Percentiles rank a stretch among this genome's conserved stretches.
Conservation (phyloP, 2,329 filamentous ascomycete species). For the Lecanicillium sp. region DNA sequence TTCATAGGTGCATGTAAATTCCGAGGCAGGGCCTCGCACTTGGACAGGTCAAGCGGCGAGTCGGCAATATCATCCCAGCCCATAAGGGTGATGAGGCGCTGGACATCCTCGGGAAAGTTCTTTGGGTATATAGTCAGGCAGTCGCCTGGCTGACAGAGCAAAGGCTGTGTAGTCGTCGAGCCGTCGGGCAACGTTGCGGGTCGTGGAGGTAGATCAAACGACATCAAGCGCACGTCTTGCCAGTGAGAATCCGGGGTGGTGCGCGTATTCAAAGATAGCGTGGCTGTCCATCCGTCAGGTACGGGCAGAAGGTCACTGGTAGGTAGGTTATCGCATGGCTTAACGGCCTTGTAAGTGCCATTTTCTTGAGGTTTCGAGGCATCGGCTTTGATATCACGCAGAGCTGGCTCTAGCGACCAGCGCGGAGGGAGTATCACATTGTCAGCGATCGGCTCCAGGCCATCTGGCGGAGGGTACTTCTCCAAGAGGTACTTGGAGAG, state of each 20-base stretch:
- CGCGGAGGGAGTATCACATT: constrained; percentile 70
- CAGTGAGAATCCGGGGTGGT: constrained; percentile 74
- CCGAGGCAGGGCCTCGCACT: constrained; percentile 26
- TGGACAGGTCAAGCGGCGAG: constrained; percentile 49
- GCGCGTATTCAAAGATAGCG: constrained; percentile 59
- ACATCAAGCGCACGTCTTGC: constrained; percentile 88
- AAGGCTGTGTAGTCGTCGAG: constrained; percentile 15
- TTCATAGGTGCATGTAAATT: constrained; percentile 32
- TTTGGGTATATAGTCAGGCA: constrained; percentile 78
- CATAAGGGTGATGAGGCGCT: constrained; percentile 72
- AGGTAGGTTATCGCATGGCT: constrained; percentile 19
- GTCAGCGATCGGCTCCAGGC: constrained; percentile 63
- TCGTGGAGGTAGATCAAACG: constrained; percentile 43
- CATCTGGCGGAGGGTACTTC: constrained; percentile 62
- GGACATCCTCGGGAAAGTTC: constrained; percentile 78
- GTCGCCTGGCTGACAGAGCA: constrained; percentile 62
- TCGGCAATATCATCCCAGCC: constrained; percentile 72
- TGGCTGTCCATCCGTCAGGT: constrained; percentile 49
- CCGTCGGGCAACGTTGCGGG: background rate
- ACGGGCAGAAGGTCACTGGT: constrained; percentile 45
- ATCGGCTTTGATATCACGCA: constrained; percentile 10
- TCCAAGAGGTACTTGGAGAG: constrained; percentile 62
- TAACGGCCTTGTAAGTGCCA: constrained; percentile 3
- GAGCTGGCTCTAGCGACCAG: constrained; percentile 36
- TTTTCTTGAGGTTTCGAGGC: constrained; percentile 3